Evolutionary conservation across 176 grass and related monocot genomes (phyloP).

Genomic region (Carex myosuroides): DNA sequence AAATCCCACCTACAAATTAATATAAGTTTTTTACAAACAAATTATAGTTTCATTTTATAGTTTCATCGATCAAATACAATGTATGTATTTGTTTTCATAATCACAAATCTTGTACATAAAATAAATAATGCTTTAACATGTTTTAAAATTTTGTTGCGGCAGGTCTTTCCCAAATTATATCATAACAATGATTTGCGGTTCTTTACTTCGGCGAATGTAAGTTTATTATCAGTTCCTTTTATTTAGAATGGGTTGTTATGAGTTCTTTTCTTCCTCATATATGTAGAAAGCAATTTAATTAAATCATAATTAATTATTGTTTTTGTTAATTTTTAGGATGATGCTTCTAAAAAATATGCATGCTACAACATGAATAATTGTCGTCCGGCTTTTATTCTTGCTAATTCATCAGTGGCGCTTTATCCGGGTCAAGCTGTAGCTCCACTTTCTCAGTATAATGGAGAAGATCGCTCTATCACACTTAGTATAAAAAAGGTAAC

Average conservation of each 20-base stretch:
- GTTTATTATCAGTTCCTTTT: background rate
- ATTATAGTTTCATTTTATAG: no score
- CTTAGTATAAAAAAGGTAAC: background rate
- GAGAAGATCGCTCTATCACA: background rate
- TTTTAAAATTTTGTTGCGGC: background rate
- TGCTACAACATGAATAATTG: background rate
- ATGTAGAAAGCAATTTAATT: background rate
- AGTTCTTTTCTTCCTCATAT: background rate
- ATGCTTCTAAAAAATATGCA: background rate
- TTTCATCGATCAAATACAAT: no score
- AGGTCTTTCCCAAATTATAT: background rate
- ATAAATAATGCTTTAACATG: background rate
- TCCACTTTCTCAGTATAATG: background rate
- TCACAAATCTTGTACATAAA: background rate
- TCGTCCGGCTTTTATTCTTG: background rate
- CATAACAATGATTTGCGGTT: background rate
- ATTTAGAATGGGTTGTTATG: background rate
- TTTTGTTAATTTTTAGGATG: background rate
- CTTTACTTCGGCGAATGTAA: background rate
- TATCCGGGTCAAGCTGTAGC: background rate
- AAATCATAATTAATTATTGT: background rate
- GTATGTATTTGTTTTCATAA: no score
- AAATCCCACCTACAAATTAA: no score
- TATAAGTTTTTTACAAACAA: no score
- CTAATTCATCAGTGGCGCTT: background rate